Percentiles rank a stretch among this genome's conserved stretches.
Evolutionary conservation across 306 rosid genomes (phyloP).

Genomic region (Hippophae tibetana): DNA sequence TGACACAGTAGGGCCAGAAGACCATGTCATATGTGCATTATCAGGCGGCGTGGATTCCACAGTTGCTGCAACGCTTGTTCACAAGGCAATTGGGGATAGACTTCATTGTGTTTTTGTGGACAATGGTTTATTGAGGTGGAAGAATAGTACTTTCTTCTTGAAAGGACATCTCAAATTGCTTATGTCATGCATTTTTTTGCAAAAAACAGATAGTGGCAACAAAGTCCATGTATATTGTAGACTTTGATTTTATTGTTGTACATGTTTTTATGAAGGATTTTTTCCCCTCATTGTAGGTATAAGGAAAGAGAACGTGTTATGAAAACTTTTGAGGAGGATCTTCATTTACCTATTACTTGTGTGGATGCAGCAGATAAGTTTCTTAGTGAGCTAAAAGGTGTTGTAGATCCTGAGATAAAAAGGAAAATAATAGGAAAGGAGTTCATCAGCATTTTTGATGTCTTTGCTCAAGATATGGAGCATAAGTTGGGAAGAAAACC

Average conservation of each 20-base stretch:
- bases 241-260: not conserved
- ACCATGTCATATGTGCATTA: constrained; percentile 79
- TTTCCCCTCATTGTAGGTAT: constrained; percentile 34
- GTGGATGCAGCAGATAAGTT: constrained; percentile 63
- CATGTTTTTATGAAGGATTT: not conserved
- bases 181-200: not conserved
- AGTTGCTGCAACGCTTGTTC: constrained; percentile 89
- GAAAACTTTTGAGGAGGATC: constrained; percentile 80
- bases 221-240: not conserved
- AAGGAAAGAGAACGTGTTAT: constrained; percentile 86
- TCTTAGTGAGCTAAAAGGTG: constrained; percentile 71
- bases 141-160: constrained; percentile 5
- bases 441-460: constrained; percentile 75
- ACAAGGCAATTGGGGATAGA: constrained; percentile 85
- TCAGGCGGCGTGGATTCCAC: constrained; percentile 99
- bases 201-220: not conserved
- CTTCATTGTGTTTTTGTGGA: constrained; percentile 95
- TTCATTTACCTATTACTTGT: constrained; percentile 80
- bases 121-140: constrained; percentile 84
- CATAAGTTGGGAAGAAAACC: constrained; percentile 54
- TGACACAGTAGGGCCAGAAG: constrained; percentile 42
- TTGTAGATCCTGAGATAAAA: constrained; percentile 80
- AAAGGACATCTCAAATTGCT: not conserved
- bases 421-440: constrained; percentile 90
- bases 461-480: constrained; percentile 64